Percentiles rank a stretch among this genome's conserved stretches.
phyloP scores from a whole-genome alignment of 495 filamentous ascomycete genomes.

The Neurospora sp. region DNA sequence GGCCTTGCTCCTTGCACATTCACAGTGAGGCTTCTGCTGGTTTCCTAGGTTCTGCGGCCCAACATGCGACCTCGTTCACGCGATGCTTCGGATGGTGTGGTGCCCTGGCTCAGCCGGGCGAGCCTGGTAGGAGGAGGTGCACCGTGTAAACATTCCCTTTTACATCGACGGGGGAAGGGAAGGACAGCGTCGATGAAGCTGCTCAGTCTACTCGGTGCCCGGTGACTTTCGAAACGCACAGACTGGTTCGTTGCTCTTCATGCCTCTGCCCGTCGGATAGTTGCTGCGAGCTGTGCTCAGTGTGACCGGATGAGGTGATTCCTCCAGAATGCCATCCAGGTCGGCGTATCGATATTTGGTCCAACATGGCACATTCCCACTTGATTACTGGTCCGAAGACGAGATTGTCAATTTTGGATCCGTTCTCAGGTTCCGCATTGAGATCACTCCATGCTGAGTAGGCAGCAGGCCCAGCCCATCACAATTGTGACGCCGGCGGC shows the following conservation, averaged over 20 bases:
- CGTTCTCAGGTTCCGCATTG: background rate
- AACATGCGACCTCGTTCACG: slow-evolving; percentile 12
- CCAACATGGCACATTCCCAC: background rate
- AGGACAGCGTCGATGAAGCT: background rate
- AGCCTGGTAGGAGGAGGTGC: background rate
- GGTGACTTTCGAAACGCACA: background rate
- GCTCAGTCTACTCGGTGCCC: background rate
- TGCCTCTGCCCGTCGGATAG: background rate
- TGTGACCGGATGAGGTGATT: background rate
- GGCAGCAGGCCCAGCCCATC: background rate
- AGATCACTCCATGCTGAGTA: background rate
- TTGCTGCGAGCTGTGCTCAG: background rate
- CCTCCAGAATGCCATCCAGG: background rate
- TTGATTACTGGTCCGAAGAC: background rate
- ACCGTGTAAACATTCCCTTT: background rate
- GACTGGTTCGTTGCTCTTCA: background rate
- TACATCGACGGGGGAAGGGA: background rate
- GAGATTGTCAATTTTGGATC: background rate
- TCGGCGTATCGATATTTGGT: background rate
- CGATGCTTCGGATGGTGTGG: background rate
- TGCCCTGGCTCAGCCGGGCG: background rate
- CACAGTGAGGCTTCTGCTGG: slow-evolving; percentile 10
- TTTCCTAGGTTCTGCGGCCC: slow-evolving; percentile 15
- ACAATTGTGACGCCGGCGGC: background rate
- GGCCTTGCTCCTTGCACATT: background rate